Percentiles rank a stretch among this genome's conserved stretches.
phyloP scores from a whole-genome alignment of 768 basidiomycete species.

The Phaeotremella skinneri region DNA sequence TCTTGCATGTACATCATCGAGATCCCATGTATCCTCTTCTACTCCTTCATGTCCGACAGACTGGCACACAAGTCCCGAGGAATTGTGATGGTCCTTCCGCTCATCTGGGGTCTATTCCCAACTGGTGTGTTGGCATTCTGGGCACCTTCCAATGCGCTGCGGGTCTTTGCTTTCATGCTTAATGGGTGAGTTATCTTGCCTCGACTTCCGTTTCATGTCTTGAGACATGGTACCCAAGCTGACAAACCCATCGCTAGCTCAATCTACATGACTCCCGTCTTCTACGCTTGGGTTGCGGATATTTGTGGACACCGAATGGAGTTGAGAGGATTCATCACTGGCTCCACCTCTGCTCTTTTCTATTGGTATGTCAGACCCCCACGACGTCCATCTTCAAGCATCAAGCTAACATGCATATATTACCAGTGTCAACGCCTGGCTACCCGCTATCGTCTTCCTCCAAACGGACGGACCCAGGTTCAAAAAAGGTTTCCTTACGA shows the following conservation, averaged over 20 bases:
- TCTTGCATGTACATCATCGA: slow-evolving; percentile 18
- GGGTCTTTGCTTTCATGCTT: slow-evolving; percentile 27
- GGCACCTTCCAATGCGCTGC: slow-evolving; percentile 8
- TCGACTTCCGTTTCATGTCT: too few species aligned
- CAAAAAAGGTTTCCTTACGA: slow-evolving; percentile 23
- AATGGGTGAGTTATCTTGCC: too few species aligned
- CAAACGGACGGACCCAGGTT: slow-evolving; percentile 24
- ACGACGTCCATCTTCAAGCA: too few species aligned
- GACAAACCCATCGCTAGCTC: slow-evolving; percentile 8
- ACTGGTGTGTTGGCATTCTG: slow-evolving; percentile 24
- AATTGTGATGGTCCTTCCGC: slow-evolving; percentile 9
- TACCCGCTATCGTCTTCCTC: slow-evolving; percentile 20
- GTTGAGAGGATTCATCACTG: slow-evolving; percentile 17
- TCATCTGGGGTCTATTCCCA: slow-evolving; percentile 25
- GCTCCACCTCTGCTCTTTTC: slow-evolving; percentile 13
- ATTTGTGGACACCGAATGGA: slow-evolving; percentile 16
- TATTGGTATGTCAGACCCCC: slow-evolving; percentile 17
- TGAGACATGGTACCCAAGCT: too few species aligned
- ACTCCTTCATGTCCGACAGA: slow-evolving; percentile 19
- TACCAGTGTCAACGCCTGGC: slow-evolving; percentile 18
- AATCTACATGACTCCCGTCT: slow-evolving; percentile 20
- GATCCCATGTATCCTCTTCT: slow-evolving; percentile 17
- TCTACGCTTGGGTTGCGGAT: slow-evolving; percentile 26
- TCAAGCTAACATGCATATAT: too few species aligned
- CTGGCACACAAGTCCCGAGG: slow-evolving; percentile 5